These are phyloP conservation scores for Apiospora marii DNA, from an alignment of 2,329 filamentous ascomycete species.

Conservation along the genomic window DNA sequence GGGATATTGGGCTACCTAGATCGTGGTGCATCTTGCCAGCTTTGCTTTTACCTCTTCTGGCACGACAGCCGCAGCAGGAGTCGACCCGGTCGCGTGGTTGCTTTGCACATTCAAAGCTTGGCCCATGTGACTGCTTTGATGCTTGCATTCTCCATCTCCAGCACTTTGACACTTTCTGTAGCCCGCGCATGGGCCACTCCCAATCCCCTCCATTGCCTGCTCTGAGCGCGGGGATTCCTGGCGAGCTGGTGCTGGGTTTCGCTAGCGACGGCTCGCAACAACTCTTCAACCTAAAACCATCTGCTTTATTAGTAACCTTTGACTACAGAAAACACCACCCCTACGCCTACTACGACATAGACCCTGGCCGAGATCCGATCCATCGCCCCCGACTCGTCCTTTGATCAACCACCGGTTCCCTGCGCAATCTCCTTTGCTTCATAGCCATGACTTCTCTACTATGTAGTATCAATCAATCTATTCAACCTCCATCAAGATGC, in stretches of 20 bases:
- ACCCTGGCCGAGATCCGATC: background rate
- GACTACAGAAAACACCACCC: background rate
- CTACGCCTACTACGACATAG: slow-evolving; percentile 8
- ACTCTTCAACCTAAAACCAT: background rate
- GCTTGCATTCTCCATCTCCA: background rate
- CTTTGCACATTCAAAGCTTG: background rate
- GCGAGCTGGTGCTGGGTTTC: background rate
- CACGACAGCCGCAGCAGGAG: background rate
- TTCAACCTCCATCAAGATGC: slow-evolving; percentile 36
- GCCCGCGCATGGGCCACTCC: background rate
- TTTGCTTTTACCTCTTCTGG: background rate
- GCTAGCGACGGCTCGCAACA: slow-evolving; percentile 7
- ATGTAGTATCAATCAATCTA: slow-evolving; percentile 31
- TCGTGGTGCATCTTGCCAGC: background rate
- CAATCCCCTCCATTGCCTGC: background rate
- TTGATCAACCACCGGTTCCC: background rate
- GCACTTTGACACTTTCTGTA: slow-evolving; percentile 1
- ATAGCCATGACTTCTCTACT: slow-evolving; percentile 32
- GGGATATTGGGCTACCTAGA: background rate
- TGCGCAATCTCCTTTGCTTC: background rate
- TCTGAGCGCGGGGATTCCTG: slow-evolving; percentile 1
- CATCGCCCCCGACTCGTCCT: background rate
- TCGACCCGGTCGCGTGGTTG: slow-evolving; percentile 5
- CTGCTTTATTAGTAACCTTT: background rate
- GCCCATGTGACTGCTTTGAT: background rate